Evolutionary conservation across 331 rosid genomes (phyloP), one percentile per base, ranked within the genome.

Genomic region (Malus hybrid): DNA sequence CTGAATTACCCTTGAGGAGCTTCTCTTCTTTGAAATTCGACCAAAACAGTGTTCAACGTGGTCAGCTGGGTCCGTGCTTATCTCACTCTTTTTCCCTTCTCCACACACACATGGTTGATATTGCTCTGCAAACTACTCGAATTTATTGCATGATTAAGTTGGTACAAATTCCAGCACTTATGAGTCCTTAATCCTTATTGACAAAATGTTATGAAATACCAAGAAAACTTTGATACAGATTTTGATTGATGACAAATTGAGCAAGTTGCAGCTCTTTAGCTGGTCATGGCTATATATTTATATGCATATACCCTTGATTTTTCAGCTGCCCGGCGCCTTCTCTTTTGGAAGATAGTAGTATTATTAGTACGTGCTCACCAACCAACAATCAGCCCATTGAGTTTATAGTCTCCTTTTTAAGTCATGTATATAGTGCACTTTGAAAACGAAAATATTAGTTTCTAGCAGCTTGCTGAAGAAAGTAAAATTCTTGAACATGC

Each of bases 1-100:
- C 87, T 44, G 31, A 76, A 52, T 27, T 74, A 24, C 76, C 28
- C 24, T 20, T 7, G 10, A 56, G 81, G 79, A 75, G 71, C 64
- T 75, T 81, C 70, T 73, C 54, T 57, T 61, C 67, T 77, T 57
- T 80, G 83, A 82, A 89, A 74, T 83, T 82, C 70, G 88, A 90
- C 90, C 76, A 28, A 33, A 80, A 75, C 63, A 71, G 29, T 55
- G 20, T 72, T 73, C 71, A 65, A 70, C 42, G 57, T 42, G 5
- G 44, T 57, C 39, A 44, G 7, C 29, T 48, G 15, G 68, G 78
- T 36, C 29, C 62, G 3, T 29, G 65, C 77, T 59, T 27, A 18
- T 28, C 64, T 46, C 60, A n/a, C 50, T n/a, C 34, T 18, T 60
- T 57, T 4, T 42, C 69, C 28, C 69, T 61, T 9, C 69, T 59